A percentile compares a stretch with the other conserved stretches of the same genome.
Evolutionary conservation across 331 rosid species (phyloP).

Genomic region (Stylosanthes scabra): DNA sequence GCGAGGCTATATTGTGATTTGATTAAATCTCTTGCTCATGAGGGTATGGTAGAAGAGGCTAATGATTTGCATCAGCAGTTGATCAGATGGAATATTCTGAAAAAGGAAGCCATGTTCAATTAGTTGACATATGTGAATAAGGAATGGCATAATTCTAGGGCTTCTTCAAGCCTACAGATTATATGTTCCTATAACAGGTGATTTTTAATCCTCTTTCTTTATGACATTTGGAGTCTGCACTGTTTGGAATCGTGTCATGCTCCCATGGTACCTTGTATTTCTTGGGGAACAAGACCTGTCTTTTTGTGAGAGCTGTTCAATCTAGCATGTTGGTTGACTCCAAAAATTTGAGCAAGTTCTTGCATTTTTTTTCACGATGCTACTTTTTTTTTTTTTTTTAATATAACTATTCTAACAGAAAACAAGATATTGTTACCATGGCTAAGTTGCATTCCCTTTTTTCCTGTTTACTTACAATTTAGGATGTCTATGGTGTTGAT

Average conservation of each 20-base stretch:
- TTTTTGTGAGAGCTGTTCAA: slow-evolving; percentile 9
- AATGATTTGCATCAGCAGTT: slow-evolving; percentile 66
- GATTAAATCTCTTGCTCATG: slow-evolving; percentile 65
- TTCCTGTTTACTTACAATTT: background rate
- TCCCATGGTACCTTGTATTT: background rate
- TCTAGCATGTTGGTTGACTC: slow-evolving; percentile 13
- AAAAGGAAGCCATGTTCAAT: slow-evolving; percentile 42
- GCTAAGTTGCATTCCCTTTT: slow-evolving; percentile 1
- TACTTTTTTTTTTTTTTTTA: background rate
- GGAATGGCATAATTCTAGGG: slow-evolving; percentile 36
- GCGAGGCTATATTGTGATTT: slow-evolving; percentile 57
- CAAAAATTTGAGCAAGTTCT: slow-evolving; percentile 3
- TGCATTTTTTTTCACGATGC: slow-evolving; percentile 7
- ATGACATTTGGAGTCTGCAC: slow-evolving; percentile 10
- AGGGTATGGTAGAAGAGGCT: slow-evolving; percentile 82
- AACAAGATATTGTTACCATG: background rate
- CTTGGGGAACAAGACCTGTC: background rate
- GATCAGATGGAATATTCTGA: slow-evolving; percentile 64
- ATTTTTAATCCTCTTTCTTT: slow-evolving; percentile 32
- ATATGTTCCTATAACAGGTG: slow-evolving; percentile 36
- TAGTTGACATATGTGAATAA: slow-evolving; percentile 37
- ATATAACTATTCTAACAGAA: background rate
- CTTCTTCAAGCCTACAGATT: slow-evolving; percentile 35
- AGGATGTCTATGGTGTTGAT: background rate
- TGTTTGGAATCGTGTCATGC: slow-evolving; percentile 8